Base-by-base conservation (phyloP, 2,329 filamentous ascomycete genomes). In the Diaporthe sp. region DNA sequence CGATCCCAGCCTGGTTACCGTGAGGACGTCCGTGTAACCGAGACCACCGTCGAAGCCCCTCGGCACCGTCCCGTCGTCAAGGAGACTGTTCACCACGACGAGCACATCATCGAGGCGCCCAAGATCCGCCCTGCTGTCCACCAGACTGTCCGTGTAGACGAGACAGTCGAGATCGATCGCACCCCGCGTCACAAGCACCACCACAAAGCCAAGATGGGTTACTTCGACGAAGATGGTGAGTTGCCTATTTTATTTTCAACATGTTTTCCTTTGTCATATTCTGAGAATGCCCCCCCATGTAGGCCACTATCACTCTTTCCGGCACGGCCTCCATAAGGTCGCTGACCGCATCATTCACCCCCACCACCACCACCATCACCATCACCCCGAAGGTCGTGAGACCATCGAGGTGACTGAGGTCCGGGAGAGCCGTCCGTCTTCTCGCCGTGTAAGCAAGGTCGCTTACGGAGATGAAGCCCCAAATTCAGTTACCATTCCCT, bases 401-500 rank as follows among this genome's bases (percentile, higher is more conserved):
- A 81, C 86, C 77, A 79, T 85, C 77, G 86, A 89, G 79, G 85
- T 88, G 76, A 83, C 86, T 78, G 87, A 90, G 80, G 81, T 85
- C 76, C 86, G 86, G 78, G 87, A 90, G 82, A 80, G 80, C 77
- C 82, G 82, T 73, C 76, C 80, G 77, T 75, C 35, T 38, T 10
- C 78, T 78, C 77, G 79, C 78, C 77, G 78, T 80, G 80, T 80
- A 81, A 76, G 74, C 78, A 78, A 77, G 75, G 81, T 78, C 79
- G 80, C 82, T 67, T 79, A 81, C 75, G 82, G 81, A 75, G 78
- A 81, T 66, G 82, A 83, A 78, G 80, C 87, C 75, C 89, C 93
- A 84, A 96, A 97, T 90, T 97, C 95, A 81, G 96, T 98, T 85
- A 96, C 96, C 84, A 98, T 99, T 86, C 97, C 97, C 79, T 98